phyloP scores from a whole-genome alignment of 2,329 filamentous ascomycete genomes.

The Uncinocarpus reesii region DNA sequence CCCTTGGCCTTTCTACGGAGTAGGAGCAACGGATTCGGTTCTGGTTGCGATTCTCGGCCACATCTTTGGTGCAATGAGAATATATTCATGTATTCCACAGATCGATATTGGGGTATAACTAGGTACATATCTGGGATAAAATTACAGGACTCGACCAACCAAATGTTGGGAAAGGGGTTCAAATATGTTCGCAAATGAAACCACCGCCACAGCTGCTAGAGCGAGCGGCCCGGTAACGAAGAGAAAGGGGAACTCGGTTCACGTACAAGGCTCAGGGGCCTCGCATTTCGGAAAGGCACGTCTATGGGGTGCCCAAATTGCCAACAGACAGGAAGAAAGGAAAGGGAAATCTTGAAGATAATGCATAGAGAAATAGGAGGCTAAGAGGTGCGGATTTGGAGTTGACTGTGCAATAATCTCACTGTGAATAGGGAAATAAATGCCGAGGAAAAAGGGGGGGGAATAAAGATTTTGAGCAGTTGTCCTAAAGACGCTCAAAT shows the following conservation, averaged over 20 bases:
- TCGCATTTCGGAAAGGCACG: not conserved
- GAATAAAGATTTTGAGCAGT: too few species aligned
- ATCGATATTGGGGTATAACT: conserved; percentile 10
- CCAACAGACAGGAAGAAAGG: not conserved
- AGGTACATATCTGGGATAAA: conserved; percentile 4
- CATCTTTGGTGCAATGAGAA: too few species aligned
- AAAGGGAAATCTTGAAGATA: not conserved
- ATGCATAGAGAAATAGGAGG: not conserved
- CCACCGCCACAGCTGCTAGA: not conserved
- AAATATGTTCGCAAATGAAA: not conserved
- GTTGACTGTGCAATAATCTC: not conserved
- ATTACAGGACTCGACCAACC: not conserved
- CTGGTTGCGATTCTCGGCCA: too few species aligned
- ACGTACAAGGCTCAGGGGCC: not conserved
- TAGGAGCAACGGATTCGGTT: too few species aligned
- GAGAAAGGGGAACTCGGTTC: not conserved
- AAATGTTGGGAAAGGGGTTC: not conserved
- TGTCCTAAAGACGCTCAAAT: not conserved
- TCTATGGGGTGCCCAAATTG: not conserved
- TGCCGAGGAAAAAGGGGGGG: too few species aligned
- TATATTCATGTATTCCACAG: not conserved
- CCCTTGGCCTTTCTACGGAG: too few species aligned
- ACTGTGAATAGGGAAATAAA: not conserved
- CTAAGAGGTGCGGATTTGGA: not conserved
- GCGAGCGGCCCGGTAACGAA: not conserved